These are phyloP conservation scores for Populus tomentosa DNA, from an alignment of 441 rosid genomes.

Conservation along the genomic window DNA sequence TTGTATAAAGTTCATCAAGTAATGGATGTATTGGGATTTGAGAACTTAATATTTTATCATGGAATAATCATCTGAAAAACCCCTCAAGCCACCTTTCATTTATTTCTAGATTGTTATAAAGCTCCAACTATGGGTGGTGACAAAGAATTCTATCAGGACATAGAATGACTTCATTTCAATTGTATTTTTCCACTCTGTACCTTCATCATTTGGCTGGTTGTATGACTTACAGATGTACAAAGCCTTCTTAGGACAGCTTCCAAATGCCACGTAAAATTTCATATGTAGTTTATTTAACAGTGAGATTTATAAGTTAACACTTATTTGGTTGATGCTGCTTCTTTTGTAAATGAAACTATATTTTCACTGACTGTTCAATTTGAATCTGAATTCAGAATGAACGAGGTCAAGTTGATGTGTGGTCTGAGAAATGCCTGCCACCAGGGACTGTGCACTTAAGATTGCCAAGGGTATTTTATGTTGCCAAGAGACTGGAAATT, in stretches of 20 bases:
- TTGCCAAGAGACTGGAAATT: constrained; percentile 87
- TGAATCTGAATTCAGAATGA: constrained; percentile 51
- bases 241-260: background rate
- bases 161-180: no score
- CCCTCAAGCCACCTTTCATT: no score
- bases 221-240: no score
- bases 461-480: constrained; percentile 61
- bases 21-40: no score
- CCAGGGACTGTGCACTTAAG: constrained; percentile 87
- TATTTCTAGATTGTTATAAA: no score
- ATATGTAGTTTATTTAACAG: background rate
- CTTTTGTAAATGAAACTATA: background rate
- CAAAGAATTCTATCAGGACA: no score
- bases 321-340: background rate
- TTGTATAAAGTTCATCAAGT: no score
- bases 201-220: no score
- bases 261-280: background rate
- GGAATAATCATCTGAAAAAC: no score
- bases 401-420: constrained; percentile 94
- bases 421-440: constrained; percentile 98
- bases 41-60: no score
- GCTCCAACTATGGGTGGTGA: no score
- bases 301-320: background rate
- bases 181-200: no score
- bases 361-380: background rate